phyloP scores from a whole-genome alignment of 208 protist species.

The Trypanosoma theileri region DNA sequence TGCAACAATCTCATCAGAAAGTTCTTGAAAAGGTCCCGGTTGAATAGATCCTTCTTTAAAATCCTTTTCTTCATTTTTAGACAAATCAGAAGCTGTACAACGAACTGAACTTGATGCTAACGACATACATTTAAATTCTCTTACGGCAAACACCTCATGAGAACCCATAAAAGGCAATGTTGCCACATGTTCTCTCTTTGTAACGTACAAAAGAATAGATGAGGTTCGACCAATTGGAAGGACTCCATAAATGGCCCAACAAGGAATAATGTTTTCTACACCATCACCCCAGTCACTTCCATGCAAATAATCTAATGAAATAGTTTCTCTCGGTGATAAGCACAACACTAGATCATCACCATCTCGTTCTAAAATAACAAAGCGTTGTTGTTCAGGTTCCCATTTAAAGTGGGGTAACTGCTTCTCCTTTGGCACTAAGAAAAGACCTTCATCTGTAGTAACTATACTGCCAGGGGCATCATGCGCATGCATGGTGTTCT shows the following conservation, averaged over 20 bases:
- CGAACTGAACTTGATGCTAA: conserved; percentile 32
- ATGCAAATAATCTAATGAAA: conserved; percentile 9
- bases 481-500: not conserved
- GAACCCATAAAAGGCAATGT: conserved; percentile 20
- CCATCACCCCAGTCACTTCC: conserved; percentile 7
- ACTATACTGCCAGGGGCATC: conserved; percentile 18
- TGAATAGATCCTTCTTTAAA: not conserved
- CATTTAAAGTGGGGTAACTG: conserved; percentile 40
- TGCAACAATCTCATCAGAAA: conserved; percentile 38
- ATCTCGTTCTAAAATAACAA: conserved; percentile 37
- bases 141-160: conserved; percentile 60
- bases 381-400: conserved; percentile 42
- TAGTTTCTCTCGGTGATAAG: conserved; percentile 20
- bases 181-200: conserved; percentile 35
- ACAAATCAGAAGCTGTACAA: not conserved
- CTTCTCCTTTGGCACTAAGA: conserved; percentile 31
- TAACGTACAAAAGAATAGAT: conserved; percentile 71
- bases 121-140: conserved; percentile 46
- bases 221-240: conserved; percentile 42
- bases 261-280: conserved; percentile 25
- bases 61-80: conserved; percentile 11
- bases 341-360: conserved; percentile 37
- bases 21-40: not conserved
- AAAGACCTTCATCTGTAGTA: conserved; percentile 11
- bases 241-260: conserved; percentile 72